Conservation (phyloP, 2,329 filamentous ascomycete species). For the Dothistroma septosporum region DNA sequence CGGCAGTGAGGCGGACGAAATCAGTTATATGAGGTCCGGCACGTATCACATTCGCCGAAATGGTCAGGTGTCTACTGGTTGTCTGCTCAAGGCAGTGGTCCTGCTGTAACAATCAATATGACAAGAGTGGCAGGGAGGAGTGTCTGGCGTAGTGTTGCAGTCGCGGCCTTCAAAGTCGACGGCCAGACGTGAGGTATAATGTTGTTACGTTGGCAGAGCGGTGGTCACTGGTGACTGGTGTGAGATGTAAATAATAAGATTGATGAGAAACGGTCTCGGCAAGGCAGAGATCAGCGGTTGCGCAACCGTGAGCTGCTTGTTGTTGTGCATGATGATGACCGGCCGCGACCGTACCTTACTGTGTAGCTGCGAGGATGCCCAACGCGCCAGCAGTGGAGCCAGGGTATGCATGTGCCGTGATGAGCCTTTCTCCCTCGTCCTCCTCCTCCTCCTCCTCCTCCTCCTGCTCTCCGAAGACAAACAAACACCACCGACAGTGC, state of each 20-base stretch:
- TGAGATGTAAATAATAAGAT: not conserved
- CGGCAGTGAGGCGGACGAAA: not conserved
- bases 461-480: not conserved
- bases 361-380: not conserved
- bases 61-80: not conserved
- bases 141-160: not conserved
- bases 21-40: not conserved
- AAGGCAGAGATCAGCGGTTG: not conserved
- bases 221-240: not conserved
- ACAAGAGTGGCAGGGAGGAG: not conserved
- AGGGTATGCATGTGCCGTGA: not conserved
- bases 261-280: not conserved
- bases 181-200: not conserved
- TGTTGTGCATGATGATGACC: not conserved
- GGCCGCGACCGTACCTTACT: not conserved
- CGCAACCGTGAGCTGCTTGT: not conserved
- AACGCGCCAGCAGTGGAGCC: not conserved
- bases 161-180: not conserved
- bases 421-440: too few species aligned
- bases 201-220: not conserved
- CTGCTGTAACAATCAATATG: not conserved
- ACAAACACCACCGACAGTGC: not conserved
- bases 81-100: not conserved
- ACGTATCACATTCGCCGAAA: not conserved
- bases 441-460: not conserved